Evolutionary conservation across 441 rosid species (phyloP), one percentile per base, ranked within the genome.

Genomic region (Brassica balearica): DNA sequence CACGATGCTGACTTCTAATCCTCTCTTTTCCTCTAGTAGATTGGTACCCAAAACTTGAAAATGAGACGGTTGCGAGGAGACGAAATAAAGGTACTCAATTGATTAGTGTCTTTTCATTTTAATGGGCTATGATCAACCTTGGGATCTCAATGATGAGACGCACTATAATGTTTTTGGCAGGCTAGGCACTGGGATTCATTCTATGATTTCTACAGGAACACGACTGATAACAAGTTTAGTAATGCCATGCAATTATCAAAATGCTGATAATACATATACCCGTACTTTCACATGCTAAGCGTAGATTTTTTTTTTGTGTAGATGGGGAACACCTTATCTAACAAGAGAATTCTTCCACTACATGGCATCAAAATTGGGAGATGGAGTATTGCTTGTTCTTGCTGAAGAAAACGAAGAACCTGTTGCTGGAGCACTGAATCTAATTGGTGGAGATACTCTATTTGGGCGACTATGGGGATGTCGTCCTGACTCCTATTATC

Each of bases 391-490:
- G 6, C 94, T 95, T 17, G 91, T 95, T 80, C 83, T 87, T 71
- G 97, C 99, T 68, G 99, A 92, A 88, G 88, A 95, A 78, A 91
- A 91, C 19, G 93, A 88, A 12, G 96, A 93, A 85, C 84, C 88
- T 74, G 95, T 95, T 55, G 99, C 98, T 0, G 98, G 99, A 86
- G 98, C 99, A 36, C 84, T 95, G 79, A 93, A 95, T 88, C 87
- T 95, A 70, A 92, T 95, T 14, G 99, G 98, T 7, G 98, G 98
- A 78, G 98, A 93, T 80, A 79, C 97, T 59, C 68, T 95, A 20
- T 95, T 85, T 79, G 99, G 99, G 19, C 93, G 98, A 8, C 82
- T 93, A 22, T 95, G 99, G 99, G 99, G 99, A 71, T 93, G 97
- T 71, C 87, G 89, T 71, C 93, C 95, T 1, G 84, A 77, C 58